phyloP scores from a whole-genome alignment of 164 flowering plant species.

The Cinnamomum micranthum region DNA sequence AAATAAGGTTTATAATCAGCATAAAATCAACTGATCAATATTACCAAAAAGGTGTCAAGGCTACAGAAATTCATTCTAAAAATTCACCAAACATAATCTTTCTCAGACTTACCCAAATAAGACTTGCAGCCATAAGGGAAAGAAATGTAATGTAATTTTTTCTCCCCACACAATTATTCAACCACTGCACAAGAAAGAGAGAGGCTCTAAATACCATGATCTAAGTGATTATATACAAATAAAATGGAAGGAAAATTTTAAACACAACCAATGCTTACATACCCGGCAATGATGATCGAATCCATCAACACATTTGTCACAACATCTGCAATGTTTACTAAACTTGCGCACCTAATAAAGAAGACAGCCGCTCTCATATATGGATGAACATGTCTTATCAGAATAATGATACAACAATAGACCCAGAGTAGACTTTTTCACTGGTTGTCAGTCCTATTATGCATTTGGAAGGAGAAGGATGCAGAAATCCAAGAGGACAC shows the following conservation, averaged over 20 bases:
- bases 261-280: constrained; percentile 12
- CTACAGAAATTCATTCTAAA: background rate
- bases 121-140: constrained; percentile 75
- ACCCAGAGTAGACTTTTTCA: background rate
- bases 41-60: background rate
- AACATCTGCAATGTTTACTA: constrained; percentile 90
- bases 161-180: constrained; percentile 87
- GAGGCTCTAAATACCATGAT: background rate
- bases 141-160: constrained; percentile 76
- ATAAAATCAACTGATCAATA: background rate
- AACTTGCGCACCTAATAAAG: constrained; percentile 64
- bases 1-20: background rate
- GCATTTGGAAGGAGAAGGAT: too few species aligned
- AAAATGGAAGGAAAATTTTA: background rate
- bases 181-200: constrained; percentile 55
- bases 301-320: constrained; percentile 91
- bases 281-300: constrained; percentile 97
- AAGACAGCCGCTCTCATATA: background rate
- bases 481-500: too few species aligned
- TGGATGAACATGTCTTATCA: background rate
- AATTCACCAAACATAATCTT: background rate
- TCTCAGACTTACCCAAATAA: constrained; percentile 54
- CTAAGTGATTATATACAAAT: background rate
- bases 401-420: background rate
- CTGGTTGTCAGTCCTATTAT: too few species aligned